phyloP scores from a whole-genome alignment of 73 alveolate species.

The Strombidium stylifer region DNA sequence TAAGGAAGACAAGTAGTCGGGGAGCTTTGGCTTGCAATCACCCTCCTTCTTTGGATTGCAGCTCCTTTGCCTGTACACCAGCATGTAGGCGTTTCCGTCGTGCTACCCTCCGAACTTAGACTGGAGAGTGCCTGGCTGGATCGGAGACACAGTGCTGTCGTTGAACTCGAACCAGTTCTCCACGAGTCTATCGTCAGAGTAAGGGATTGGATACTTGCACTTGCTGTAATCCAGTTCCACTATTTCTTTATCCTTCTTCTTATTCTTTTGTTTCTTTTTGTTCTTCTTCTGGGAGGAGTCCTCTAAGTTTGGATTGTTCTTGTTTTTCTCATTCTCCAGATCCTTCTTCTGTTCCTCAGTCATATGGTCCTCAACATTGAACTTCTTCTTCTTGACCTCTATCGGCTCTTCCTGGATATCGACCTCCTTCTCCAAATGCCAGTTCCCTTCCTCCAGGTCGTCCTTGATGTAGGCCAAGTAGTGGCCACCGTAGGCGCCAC shows the following conservation, averaged over 20 bases:
- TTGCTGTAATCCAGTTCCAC: constrained; percentile 62
- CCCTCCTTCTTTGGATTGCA: constrained; percentile 3
- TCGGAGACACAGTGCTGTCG: constrained; percentile 89
- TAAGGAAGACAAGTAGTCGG: too few species aligned
- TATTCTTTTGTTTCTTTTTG: constrained; percentile 54
- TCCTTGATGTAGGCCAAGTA: constrained; percentile 96
- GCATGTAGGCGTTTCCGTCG: constrained; percentile 94
- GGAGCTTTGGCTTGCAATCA: constrained; percentile 58
- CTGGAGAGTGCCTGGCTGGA: constrained; percentile 80
- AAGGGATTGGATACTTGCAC: constrained; percentile 86
- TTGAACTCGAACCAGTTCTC: constrained; percentile 96
- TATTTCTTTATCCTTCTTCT: constrained; percentile 44
- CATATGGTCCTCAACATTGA: constrained; percentile 20
- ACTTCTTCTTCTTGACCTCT: constrained; percentile 51
- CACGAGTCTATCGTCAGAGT: constrained; percentile 71
- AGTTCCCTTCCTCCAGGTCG: constrained; percentile 91
- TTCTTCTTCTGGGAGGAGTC: constrained; percentile 14
- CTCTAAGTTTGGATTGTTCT: constrained; percentile 30
- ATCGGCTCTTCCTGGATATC: constrained; percentile 55
- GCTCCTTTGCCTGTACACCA: constrained; percentile 75
- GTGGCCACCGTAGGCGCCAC: constrained; percentile 98
- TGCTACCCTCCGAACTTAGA: constrained; percentile 83
- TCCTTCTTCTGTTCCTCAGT: constrained; percentile 46
- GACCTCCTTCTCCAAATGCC: constrained; percentile 64
- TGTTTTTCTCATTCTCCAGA: constrained; percentile 28